These are phyloP conservation scores for Colletotrichum trifolii DNA, from an alignment of 2,329 filamentous ascomycete species.

Conservation along the genomic window DNA sequence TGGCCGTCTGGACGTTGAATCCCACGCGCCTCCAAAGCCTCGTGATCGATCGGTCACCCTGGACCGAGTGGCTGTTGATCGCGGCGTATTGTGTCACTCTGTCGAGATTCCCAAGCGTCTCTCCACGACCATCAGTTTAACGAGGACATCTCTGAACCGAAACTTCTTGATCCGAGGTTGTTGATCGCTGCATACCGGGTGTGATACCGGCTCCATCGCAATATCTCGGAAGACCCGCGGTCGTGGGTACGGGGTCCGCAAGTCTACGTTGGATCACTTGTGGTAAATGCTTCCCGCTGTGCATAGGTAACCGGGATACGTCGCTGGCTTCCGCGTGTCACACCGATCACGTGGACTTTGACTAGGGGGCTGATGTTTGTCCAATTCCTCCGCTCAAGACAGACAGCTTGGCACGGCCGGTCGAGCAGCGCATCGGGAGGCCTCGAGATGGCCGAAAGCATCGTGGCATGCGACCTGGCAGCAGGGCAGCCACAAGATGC, in stretches of 20 bases:
- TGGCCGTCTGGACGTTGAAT: conserved; percentile 8
- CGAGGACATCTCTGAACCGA: no score
- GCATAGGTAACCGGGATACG: conserved; percentile 31
- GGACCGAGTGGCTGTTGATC: not conserved
- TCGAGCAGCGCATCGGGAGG: not conserved
- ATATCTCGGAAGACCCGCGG: conserved; percentile 21
- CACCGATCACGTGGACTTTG: conserved; percentile 24
- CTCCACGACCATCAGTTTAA: no score
- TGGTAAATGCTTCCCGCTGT: conserved; percentile 30
- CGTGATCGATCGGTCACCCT: conserved; percentile 16
- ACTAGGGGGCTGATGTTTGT: not conserved
- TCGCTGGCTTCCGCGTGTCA: conserved; percentile 30
- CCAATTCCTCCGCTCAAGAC: not conserved
- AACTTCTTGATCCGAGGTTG: no score
- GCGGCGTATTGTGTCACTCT: no score
- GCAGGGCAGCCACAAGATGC: not conserved
- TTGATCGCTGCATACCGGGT: not conserved
- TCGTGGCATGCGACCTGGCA: no score
- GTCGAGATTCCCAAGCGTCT: no score
- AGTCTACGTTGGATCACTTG: conserved; percentile 6
- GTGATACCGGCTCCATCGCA: conserved; percentile 18
- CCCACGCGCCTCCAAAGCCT: not conserved
- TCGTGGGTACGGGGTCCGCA: conserved; percentile 11
- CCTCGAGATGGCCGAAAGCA: no score
- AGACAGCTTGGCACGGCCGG: conserved; percentile 1